These are phyloP conservation scores for Leptographium flavum DNA, from an alignment of 2,329 filamentous ascomycete species.

Conservation along the genomic window DNA sequence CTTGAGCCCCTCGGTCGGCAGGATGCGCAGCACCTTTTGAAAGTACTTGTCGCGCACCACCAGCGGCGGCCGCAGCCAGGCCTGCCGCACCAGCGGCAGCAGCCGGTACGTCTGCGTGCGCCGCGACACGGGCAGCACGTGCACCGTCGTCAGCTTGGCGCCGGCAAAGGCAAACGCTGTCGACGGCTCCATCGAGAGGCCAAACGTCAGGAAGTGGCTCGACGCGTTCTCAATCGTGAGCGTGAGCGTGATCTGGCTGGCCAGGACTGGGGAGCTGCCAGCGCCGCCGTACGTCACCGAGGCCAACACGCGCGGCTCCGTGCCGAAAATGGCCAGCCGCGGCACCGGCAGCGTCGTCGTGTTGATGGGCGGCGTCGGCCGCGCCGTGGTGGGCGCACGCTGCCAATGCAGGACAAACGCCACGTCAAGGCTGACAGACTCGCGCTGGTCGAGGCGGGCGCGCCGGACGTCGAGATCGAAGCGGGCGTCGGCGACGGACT, in stretches of 20 bases:
- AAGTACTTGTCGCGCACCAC: conserved; percentile 83
- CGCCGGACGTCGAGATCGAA: conserved; percentile 70
- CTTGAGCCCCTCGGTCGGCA: conserved; percentile 58
- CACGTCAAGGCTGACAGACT: conserved; percentile 59
- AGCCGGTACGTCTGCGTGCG: conserved; percentile 61
- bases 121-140: conserved; percentile 70
- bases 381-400: conserved; percentile 25
- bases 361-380: conserved; percentile 25
- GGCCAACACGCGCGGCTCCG: conserved; percentile 74
- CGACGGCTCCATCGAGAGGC: conserved; percentile 78
- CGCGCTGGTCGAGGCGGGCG: conserved; percentile 64
- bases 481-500: conserved; percentile 54
- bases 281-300: conserved; percentile 22
- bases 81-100: conserved; percentile 48
- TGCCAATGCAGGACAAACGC: conserved; percentile 67
- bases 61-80: conserved; percentile 58
- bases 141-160: conserved; percentile 64
- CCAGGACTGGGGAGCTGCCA: background rate
- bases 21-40: conserved; percentile 73
- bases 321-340: conserved; percentile 63
- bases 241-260: conserved; percentile 21
- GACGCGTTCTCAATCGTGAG: conserved; percentile 84
- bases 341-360: conserved; percentile 62
- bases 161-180: conserved; percentile 91
- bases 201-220: conserved; percentile 88